Percentiles rank a stretch among this genome's conserved stretches.
Evolutionary conservation across 2,329 filamentous ascomycete genomes (phyloP).

Genomic region (Diaporthe citrichinensis): DNA sequence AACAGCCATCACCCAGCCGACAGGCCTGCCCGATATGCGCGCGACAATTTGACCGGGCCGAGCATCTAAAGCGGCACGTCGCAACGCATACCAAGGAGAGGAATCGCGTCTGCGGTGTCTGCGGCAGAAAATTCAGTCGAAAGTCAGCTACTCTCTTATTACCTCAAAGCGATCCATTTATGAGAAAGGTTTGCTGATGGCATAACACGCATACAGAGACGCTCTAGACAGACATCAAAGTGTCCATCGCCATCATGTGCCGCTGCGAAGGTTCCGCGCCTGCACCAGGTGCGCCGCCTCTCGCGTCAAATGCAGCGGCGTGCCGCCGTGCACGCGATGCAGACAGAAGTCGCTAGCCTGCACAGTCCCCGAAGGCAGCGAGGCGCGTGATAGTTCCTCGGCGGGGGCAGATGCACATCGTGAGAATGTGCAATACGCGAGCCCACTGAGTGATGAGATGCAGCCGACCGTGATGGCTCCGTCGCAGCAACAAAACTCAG

Average conservation of each 20-base stretch:
- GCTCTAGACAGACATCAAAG: slow-evolving; percentile 31
- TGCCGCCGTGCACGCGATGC: slow-evolving; percentile 27
- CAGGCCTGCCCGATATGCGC: slow-evolving; percentile 33
- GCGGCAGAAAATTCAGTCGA: slow-evolving; percentile 36
- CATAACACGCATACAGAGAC: slow-evolving; percentile 6
- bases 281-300: slow-evolving; percentile 35
- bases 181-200: background rate
- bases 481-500: background rate
- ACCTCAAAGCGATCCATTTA: too few relatives aligned
- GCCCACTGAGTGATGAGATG: background rate
- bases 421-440: background rate
- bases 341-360: slow-evolving; percentile 34
- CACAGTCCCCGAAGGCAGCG: slow-evolving; percentile 25
- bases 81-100: slow-evolving; percentile 36
- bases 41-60: slow-evolving; percentile 32
- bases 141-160: slow-evolving; percentile 6
- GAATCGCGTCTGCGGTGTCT: slow-evolving; percentile 28
- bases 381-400: background rate
- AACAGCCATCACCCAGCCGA: background rate
- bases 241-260: slow-evolving; percentile 28
- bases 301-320: slow-evolving; percentile 35
- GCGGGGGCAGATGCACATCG: background rate
- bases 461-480: background rate
- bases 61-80: slow-evolving; percentile 36
- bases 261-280: slow-evolving; percentile 34